Evolutionary conservation across 2,329 filamentous ascomycete species (phyloP).

Genomic region (Penicillium sp.): DNA sequence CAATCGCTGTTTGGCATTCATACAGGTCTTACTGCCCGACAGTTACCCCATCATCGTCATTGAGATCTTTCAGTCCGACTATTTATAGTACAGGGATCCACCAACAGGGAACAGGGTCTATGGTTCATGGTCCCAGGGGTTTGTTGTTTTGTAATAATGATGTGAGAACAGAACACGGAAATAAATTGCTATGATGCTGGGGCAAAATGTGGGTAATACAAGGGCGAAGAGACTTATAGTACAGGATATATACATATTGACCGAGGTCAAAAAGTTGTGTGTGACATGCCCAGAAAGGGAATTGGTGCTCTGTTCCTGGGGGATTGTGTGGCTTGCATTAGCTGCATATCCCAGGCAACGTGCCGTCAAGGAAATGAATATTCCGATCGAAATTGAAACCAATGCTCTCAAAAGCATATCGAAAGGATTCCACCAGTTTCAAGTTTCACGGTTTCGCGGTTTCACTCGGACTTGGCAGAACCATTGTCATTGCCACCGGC

Average conservation of each 20-base stretch:
- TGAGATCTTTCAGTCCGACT: slow-evolving; percentile 10
- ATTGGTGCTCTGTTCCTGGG: not conserved
- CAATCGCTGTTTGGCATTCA: not conserved
- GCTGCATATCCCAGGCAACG: not conserved
- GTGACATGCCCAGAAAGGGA: not conserved
- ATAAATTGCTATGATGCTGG: not conserved
- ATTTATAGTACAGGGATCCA: slow-evolving; percentile 11
- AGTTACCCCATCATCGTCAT: slow-evolving; percentile 1
- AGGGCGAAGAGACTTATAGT: not conserved
- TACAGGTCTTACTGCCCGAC: slow-evolving; percentile 5
- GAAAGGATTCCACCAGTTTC: not conserved
- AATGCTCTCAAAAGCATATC: not conserved
- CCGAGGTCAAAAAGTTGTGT: not conserved
- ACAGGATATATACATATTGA: slow-evolving; percentile 4
- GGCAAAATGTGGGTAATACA: slow-evolving; percentile 1
- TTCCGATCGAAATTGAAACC: not conserved
- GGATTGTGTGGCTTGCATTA: not conserved
- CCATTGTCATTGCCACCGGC: slow-evolving; percentile 1
- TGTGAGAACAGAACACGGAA: not conserved
- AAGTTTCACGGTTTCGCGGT: slow-evolving; percentile 5
- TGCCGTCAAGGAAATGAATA: not conserved
- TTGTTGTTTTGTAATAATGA: not conserved
- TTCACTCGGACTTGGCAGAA: slow-evolving; percentile 2
- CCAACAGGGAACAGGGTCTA: not conserved
- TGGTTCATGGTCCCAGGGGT: not conserved